Evolutionary conservation across 2,329 filamentous ascomycete species (phyloP).

Genomic region (Coleophoma cylindrospora): DNA sequence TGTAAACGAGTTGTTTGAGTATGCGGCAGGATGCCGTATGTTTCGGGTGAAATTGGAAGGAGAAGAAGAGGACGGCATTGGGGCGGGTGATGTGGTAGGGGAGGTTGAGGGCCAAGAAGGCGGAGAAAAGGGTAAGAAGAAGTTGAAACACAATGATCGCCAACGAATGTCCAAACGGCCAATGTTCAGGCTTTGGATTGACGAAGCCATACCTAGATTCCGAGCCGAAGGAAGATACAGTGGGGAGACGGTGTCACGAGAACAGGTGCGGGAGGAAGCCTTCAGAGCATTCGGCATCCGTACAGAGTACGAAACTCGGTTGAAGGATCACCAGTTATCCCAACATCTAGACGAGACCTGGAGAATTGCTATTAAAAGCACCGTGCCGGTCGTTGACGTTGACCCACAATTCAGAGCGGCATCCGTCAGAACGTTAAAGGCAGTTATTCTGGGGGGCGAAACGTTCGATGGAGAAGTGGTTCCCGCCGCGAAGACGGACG

Average conservation of each 20-base stretch:
- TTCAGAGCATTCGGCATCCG: slow-evolving; percentile 44
- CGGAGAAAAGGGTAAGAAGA: slow-evolving; percentile 27
- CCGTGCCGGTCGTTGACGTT: slow-evolving; percentile 23
- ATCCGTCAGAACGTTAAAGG: slow-evolving; percentile 38
- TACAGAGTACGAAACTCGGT: slow-evolving; percentile 37
- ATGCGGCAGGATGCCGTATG: slow-evolving; percentile 51
- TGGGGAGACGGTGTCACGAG: slow-evolving; percentile 27
- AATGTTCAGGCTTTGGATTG: slow-evolving; percentile 55
- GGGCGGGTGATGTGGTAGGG: slow-evolving; percentile 6
- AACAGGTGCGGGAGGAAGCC: slow-evolving; percentile 45
- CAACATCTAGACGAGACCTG: slow-evolving; percentile 38
- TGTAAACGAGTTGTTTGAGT: slow-evolving; percentile 55
- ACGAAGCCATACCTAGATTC: slow-evolving; percentile 56
- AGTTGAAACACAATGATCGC: slow-evolving; percentile 49
- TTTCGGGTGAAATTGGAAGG: slow-evolving; percentile 41
- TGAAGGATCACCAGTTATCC: slow-evolving; percentile 35
- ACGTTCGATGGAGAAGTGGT: slow-evolving; percentile 30
- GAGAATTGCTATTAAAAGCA: slow-evolving; percentile 37
- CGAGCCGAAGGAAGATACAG: slow-evolving; percentile 33
- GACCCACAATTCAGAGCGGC: slow-evolving; percentile 16
- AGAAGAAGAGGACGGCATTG: slow-evolving; percentile 16
- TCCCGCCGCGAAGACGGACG: slow-evolving; percentile 23
- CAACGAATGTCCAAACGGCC: slow-evolving; percentile 48
- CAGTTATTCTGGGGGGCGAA: slow-evolving; percentile 43
- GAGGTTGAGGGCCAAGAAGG: slow-evolving; percentile 19